These are phyloP conservation scores for Vigna trinervia DNA, from an alignment of 306 rosid genomes.

Conservation along the genomic window DNA sequence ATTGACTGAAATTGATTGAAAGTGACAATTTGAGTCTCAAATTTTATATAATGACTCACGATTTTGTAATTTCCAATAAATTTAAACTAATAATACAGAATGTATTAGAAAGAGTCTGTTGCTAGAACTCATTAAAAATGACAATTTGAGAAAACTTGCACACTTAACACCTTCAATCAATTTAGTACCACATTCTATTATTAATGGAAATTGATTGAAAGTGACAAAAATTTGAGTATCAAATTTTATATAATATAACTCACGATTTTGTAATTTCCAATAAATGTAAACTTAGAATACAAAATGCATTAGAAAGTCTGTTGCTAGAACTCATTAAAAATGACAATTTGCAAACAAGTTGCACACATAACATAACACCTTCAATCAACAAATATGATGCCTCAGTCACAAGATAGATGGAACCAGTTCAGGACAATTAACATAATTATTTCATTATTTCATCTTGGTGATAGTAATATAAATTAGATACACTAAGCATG, in stretches of 20 bases:
- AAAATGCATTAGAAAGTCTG: too few relatives aligned
- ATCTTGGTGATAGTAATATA: constrained; percentile 24
- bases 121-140: background rate
- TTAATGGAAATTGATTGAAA: too few relatives aligned
- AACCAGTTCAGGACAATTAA: constrained; percentile 36
- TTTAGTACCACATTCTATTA: too few relatives aligned
- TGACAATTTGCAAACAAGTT: constrained; percentile 9
- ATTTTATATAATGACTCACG: background rate
- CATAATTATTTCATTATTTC: constrained; percentile 35
- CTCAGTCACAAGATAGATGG: constrained; percentile 10
- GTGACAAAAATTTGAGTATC: too few relatives aligned
- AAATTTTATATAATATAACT: too few relatives aligned
- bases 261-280: too few relatives aligned
- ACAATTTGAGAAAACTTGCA: constrained; percentile 8
- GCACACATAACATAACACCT: background rate
- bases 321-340: background rate
- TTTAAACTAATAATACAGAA: background rate
- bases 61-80: background rate
- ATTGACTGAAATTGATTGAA: background rate
- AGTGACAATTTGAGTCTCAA: background rate
- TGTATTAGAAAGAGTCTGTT: background rate
- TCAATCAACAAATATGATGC: constrained; percentile 32
- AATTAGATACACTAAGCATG: constrained; percentile 31
- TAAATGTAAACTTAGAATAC: too few relatives aligned
- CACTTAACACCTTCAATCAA: constrained; percentile 34